phyloP scores from a whole-genome alignment of 2,329 filamentous ascomycete species.

The Cadophora sp. region DNA sequence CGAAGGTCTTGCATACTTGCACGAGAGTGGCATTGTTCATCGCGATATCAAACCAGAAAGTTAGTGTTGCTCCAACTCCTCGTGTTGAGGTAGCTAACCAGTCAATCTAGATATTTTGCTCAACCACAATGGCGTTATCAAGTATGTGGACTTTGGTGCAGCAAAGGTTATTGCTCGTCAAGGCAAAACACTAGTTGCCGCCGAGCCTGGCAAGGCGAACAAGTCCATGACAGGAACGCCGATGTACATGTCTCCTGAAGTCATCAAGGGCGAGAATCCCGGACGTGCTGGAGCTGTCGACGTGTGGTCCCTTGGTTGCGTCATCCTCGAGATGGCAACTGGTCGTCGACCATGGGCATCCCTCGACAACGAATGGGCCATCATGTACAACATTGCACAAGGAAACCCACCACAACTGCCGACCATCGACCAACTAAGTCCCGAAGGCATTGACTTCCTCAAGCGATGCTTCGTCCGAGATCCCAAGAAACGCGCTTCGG shows the following conservation, averaged over 20 bases:
- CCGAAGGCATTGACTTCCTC: slow-evolving; percentile 86
- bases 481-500: slow-evolving; percentile 77
- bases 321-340: slow-evolving; percentile 97
- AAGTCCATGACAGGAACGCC: slow-evolving; percentile 97
- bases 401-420: slow-evolving; percentile 92
- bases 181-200: slow-evolving; percentile 78
- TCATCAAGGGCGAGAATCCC: slow-evolving; percentile 87
- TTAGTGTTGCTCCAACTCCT: slow-evolving; percentile 54
- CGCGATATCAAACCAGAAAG: slow-evolving; percentile 98
- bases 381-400: slow-evolving; percentile 99
- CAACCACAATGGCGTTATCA: slow-evolving; percentile 97
- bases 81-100: slow-evolving; percentile 19
- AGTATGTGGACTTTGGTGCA: slow-evolving; percentile 98
- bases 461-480: slow-evolving; percentile 86
- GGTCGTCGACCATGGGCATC: slow-evolving; percentile 93
- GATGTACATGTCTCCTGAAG: slow-evolving; percentile 99
- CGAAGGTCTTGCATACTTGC: slow-evolving; percentile 91
- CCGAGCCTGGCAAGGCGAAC: slow-evolving; percentile 68
- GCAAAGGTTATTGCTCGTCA: slow-evolving; percentile 96
- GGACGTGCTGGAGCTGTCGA: slow-evolving; percentile 88
- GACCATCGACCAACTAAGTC: slow-evolving; percentile 80
- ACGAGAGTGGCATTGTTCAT: slow-evolving; percentile 90
- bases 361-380: slow-evolving; percentile 98
- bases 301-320: slow-evolving; percentile 95
- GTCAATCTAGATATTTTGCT: slow-evolving; percentile 78